Conservation (phyloP, 352 stramenopile genomes). For the Phytopythium mirpurense region DNA sequence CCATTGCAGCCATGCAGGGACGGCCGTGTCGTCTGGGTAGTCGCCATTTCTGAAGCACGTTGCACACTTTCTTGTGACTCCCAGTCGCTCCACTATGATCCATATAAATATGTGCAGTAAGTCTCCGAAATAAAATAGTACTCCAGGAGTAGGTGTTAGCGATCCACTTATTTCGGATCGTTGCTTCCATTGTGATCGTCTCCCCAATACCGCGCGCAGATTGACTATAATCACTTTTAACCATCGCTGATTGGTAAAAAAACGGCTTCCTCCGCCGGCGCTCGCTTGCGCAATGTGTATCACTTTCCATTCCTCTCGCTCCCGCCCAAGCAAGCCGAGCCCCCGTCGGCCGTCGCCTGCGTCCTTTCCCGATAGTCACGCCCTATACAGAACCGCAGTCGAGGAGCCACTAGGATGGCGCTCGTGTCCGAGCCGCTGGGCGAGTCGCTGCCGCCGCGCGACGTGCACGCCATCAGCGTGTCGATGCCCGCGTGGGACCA, state of each 20-base stretch:
- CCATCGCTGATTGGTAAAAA: neutral
- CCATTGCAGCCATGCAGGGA: no score
- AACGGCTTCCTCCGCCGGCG: neutral
- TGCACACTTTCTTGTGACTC: no score
- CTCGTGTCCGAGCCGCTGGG: slow-evolving; percentile 48
- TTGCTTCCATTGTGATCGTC: neutral
- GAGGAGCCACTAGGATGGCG: no score
- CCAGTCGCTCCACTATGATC: no score
- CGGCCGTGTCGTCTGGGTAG: no score
- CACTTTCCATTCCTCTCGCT: slow-evolving; percentile 1
- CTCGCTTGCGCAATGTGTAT: neutral
- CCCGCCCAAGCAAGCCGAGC: neutral
- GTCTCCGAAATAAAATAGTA: no score
- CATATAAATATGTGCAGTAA: no score
- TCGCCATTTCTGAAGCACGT: no score
- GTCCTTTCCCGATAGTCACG: neutral
- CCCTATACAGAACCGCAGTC: neutral
- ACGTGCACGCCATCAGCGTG: slow-evolving; percentile 76
- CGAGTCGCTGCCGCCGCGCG: slow-evolving; percentile 59
- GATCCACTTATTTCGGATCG: neutral
- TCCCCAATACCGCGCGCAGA: neutral
- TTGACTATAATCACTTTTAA: neutral
- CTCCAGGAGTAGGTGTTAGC: no score
- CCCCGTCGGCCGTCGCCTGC: no score
- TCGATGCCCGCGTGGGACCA: slow-evolving; percentile 79